Percentiles rank a stretch among this genome's conserved stretches.
Conservation (phyloP, 129 eudicot species). For the Ambrosia artemisiifolia region DNA sequence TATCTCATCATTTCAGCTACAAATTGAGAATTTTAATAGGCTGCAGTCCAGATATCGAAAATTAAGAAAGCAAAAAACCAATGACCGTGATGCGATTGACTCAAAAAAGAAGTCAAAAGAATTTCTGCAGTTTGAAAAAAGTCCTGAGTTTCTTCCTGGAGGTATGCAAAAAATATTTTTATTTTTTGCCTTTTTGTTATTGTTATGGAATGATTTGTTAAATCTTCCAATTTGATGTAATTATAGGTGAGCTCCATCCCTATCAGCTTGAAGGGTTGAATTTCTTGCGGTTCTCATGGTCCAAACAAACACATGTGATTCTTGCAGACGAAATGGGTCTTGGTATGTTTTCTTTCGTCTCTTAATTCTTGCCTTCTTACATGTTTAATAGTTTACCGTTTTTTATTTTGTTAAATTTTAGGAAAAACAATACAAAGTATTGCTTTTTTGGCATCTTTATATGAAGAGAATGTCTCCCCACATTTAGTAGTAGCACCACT, state of each 20-base stretch:
- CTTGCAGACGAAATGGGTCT: conserved; percentile 99
- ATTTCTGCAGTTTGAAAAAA: conserved; percentile 79
- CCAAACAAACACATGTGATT: conserved; percentile 92
- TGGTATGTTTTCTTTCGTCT: conserved; percentile 46
- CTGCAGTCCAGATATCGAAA: conserved; percentile 61
- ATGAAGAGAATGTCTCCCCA: conserved; percentile 66
- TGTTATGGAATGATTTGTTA: not conserved
- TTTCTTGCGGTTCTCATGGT: conserved; percentile 90
- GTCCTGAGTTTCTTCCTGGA: conserved; percentile 91
- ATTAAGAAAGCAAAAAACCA: conserved; percentile 54
- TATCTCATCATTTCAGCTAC: conserved; percentile 73
- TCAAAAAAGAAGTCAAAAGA: conserved; percentile 64
- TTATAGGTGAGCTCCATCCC: conserved; percentile 88
- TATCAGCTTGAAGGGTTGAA: conserved; percentile 98
- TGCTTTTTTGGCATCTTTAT: conserved; percentile 86
- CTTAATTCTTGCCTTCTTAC: not conserved
- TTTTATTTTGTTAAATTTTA: conserved; percentile 24
- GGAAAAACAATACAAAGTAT: conserved; percentile 98
- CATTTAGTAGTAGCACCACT: conserved; percentile 98
- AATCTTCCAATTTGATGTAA: conserved; percentile 21
- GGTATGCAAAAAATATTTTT: conserved; percentile 34
- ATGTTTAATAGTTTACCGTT: not conserved
- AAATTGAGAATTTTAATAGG: conserved; percentile 67
- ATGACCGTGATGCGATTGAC: conserved; percentile 49
- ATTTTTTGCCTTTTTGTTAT: not conserved